phyloP scores from a whole-genome alignment of 371 early-diverging fungal species.

The Apophysomyces variabilis region DNA sequence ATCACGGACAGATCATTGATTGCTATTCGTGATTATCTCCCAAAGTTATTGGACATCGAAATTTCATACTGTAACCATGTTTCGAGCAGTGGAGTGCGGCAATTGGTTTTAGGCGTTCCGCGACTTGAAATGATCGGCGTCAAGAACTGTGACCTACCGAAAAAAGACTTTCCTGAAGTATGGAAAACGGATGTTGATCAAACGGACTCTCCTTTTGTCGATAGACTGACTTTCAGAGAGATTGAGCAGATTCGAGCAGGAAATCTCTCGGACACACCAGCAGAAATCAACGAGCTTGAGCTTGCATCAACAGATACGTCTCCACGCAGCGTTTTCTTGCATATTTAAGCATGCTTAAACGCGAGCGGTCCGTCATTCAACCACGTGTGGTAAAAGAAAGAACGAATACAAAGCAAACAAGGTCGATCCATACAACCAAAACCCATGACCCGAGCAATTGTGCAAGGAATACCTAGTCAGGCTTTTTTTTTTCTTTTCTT shows the following conservation, averaged over 20 bases:
- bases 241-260: not conserved
- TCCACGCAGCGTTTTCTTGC: too few species aligned
- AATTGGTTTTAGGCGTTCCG: conserved; percentile 23
- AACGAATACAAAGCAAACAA: too few species aligned
- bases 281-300: too few species aligned
- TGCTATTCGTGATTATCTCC: conserved; percentile 30
- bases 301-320: too few species aligned
- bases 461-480: too few species aligned
- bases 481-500: too few species aligned
- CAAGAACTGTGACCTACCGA: conserved; percentile 34
- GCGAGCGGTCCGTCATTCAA: too few species aligned
- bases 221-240: not conserved
- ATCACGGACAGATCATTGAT: conserved; percentile 42
- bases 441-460: too few species aligned
- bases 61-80: conserved; percentile 40
- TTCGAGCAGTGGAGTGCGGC: conserved; percentile 34
- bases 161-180: conserved; percentile 39
- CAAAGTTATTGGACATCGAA: conserved; percentile 35
- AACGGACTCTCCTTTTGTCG: not conserved
- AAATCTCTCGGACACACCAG: too few species aligned
- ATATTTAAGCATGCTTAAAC: too few species aligned
- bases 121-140: conserved; percentile 44
- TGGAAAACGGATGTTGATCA: not conserved
- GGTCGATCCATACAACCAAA: too few species aligned
- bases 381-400: too few species aligned